These are phyloP conservation scores for Metroxylon sagu DNA, from an alignment of 176 grass and related monocot genomes.

Conservation along the genomic window DNA sequence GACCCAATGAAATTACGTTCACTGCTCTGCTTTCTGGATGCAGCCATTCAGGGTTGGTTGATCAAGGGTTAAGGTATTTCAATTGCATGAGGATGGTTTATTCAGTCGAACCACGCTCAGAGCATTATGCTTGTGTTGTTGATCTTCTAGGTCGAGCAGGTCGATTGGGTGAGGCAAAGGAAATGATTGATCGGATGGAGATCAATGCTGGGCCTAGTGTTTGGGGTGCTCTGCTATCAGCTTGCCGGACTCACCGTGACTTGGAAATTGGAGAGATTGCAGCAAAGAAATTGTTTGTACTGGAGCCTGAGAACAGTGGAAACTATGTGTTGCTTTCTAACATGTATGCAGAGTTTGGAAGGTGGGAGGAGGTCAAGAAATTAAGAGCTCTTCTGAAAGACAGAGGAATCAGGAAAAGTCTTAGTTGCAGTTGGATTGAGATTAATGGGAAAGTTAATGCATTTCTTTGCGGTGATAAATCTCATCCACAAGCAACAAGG, in stretches of 20 bases:
- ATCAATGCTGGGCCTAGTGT: conserved; percentile 11
- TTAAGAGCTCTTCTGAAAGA: conserved; percentile 9
- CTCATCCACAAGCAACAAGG: conserved; percentile 4
- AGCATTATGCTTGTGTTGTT: conserved; percentile 19
- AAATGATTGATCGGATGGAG: conserved; percentile 11
- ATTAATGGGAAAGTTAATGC: conserved; percentile 4
- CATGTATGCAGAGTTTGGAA: conserved; percentile 19
- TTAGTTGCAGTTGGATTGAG: conserved; percentile 4
- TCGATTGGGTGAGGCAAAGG: conserved; percentile 6
- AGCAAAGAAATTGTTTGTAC: conserved; percentile 13
- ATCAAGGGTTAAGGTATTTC: conserved; percentile 17
- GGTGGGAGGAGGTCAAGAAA: conserved; percentile 19
- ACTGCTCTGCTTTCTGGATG: conserved; percentile 16
- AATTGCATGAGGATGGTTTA: conserved; percentile 12
- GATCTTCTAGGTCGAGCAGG: conserved; percentile 17
- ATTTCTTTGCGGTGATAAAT: not conserved
- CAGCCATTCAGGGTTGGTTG: conserved; percentile 22
- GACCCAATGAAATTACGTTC: conserved; percentile 13
- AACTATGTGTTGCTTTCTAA: conserved; percentile 20
- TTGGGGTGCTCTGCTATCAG: conserved; percentile 16
- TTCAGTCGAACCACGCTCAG: not conserved
- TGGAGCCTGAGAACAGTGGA: conserved; percentile 16
- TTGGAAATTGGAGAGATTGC: conserved; percentile 18
- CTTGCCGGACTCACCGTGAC: conserved; percentile 14
- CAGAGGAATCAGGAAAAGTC: not conserved